Evolutionary conservation across 768 basidiomycete species (phyloP).

Genomic region (Lactifluus subvellereus): DNA sequence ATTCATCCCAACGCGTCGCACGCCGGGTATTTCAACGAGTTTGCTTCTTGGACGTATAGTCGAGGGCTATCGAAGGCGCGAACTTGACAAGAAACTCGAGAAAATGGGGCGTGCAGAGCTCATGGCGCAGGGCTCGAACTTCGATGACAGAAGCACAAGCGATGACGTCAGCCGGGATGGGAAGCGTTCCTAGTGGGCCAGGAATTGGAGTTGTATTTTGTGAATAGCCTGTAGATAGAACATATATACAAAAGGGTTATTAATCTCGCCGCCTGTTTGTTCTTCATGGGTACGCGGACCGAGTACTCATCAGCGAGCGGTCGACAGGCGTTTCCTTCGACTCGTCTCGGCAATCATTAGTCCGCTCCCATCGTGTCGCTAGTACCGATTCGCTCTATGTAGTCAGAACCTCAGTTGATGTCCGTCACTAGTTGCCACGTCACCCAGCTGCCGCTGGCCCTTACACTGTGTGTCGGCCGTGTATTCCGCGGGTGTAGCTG

Average conservation of each 20-base stretch:
- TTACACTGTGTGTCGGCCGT: too few species aligned
- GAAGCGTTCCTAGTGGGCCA: conserved; percentile 3
- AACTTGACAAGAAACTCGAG: conserved; percentile 83
- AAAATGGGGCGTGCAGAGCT: conserved; percentile 81
- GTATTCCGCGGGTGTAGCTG: too few species aligned
- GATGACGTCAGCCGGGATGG: not conserved
- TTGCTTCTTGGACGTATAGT: conserved; percentile 91
- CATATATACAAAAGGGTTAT: not conserved
- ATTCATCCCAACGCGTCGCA: conserved; percentile 93
- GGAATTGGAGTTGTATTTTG: not conserved
- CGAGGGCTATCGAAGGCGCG: conserved; percentile 71
- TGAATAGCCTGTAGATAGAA: not conserved
- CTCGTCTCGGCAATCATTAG: too few species aligned
- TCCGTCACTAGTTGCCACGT: too few species aligned
- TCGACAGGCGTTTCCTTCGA: too few species aligned
- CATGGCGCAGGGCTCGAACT: conserved; percentile 48
- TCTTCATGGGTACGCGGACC: not conserved
- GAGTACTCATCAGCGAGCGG: too few species aligned
- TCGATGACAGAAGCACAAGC: conserved; percentile 27
- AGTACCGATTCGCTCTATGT: too few species aligned
- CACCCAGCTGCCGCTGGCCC: too few species aligned
- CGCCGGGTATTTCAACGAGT: conserved; percentile 91
- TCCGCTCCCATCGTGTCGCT: too few species aligned
- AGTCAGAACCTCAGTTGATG: too few species aligned
- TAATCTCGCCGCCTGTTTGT: not conserved